phyloP scores from a whole-genome alignment of 495 filamentous ascomycete genomes.

The Chaetomium cochliodes region DNA sequence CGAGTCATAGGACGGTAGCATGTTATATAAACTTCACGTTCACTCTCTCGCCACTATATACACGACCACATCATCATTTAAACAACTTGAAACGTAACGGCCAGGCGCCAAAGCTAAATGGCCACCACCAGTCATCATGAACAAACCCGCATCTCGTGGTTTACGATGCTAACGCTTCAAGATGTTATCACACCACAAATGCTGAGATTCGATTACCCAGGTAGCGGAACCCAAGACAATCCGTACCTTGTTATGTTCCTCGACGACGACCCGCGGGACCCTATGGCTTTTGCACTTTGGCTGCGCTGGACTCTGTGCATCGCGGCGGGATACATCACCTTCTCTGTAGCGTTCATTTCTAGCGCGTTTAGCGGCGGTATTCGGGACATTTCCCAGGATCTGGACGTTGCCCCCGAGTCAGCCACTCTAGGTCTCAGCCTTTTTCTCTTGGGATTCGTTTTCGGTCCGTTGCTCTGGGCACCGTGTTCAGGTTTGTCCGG shows the following conservation, averaged over 20 bases:
- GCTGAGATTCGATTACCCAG: background rate
- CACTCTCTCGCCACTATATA: no score
- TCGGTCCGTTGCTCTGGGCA: background rate
- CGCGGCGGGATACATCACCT: conserved; percentile 4
- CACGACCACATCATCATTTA: no score
- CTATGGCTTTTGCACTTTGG: background rate
- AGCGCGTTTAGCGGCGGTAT: conserved; percentile 2
- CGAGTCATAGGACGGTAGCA: background rate
- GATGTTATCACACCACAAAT: background rate
- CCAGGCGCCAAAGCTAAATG: background rate
- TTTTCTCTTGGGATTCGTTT: background rate
- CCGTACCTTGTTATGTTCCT: conserved; percentile 6
- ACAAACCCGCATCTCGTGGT: background rate
- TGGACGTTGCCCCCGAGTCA: background rate
- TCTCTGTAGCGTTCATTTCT: background rate
- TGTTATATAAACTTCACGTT: no score
- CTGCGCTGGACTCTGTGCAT: conserved; percentile 2
- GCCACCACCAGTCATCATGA: background rate
- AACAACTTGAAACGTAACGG: no score
- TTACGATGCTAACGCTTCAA: background rate
- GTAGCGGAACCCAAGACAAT: background rate
- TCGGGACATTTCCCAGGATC: background rate
- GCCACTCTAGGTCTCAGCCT: background rate
- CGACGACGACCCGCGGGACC: conserved; percentile 5
- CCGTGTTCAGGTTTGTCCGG: conserved; percentile 1